phyloP scores from a whole-genome alignment of 1,284 basidiomycete species.

The Cutaneotrichosporon sp. region DNA sequence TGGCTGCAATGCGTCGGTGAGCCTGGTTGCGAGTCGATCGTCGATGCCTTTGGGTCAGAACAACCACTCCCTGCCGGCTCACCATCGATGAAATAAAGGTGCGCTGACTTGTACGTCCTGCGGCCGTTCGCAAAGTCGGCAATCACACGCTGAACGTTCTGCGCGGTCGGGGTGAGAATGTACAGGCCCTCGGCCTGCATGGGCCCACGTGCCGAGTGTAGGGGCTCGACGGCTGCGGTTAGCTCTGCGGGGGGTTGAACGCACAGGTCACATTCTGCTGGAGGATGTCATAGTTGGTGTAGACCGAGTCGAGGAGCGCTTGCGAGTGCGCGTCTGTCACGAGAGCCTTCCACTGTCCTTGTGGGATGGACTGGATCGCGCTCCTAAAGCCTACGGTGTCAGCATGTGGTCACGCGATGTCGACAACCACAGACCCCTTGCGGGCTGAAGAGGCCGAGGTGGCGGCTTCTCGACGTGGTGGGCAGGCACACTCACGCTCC shows the following conservation, averaged over 20 bases:
- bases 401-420: slow-evolving; percentile 5
- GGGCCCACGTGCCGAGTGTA: slow-evolving; percentile 55
- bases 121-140: slow-evolving; percentile 69
- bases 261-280: slow-evolving; percentile 90
- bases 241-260: slow-evolving; percentile 45
- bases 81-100: slow-evolving; percentile 96
- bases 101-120: slow-evolving; percentile 80
- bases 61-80: slow-evolving; percentile 36
- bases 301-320: slow-evolving; percentile 75
- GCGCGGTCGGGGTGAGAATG: slow-evolving; percentile 87
- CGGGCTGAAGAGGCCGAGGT: background rate
- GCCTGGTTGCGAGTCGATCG: slow-evolving; percentile 69
- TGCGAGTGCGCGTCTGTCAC: slow-evolving; percentile 93
- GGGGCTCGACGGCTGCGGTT: slow-evolving; percentile 53
- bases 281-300: slow-evolving; percentile 89
- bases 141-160: slow-evolving; percentile 90
- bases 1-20: slow-evolving; percentile 57
- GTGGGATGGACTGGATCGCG: slow-evolving; percentile 64
- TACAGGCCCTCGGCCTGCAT: slow-evolving; percentile 69
- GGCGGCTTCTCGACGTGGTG: background rate
- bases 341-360: slow-evolving; percentile 89
- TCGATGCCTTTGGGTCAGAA: slow-evolving; percentile 41
- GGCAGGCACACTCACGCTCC: slow-evolving; percentile 41
- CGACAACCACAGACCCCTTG: background rate
- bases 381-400: slow-evolving; percentile 45